These are phyloP conservation scores for Mortierella alpina DNA, from an alignment of 192 early-diverging fungal genomes.

Conservation along the genomic window DNA sequence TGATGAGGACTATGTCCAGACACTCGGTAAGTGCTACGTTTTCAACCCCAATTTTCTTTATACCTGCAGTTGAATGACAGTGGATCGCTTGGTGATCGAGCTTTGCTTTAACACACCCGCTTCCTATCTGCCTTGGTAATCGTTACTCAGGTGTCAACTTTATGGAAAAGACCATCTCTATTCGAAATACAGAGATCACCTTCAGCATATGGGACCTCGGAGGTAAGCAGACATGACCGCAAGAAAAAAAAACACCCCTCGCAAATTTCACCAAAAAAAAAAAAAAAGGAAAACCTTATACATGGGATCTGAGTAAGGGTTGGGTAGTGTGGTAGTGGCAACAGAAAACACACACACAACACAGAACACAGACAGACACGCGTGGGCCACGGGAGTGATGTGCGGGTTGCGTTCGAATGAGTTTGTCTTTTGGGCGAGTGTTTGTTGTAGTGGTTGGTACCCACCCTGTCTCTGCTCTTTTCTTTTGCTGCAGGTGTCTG, in stretches of 20 bases:
- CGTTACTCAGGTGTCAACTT: slow-evolving; percentile 84
- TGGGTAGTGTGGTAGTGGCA: background rate
- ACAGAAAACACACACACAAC: background rate
- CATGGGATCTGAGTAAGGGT: background rate
- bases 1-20: slow-evolving; percentile 96
- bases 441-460: no score
- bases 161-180: slow-evolving; percentile 94
- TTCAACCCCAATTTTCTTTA: background rate
- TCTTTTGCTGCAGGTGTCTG: no score
- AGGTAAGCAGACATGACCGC: slow-evolving; percentile 59
- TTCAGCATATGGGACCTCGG: slow-evolving; percentile 99
- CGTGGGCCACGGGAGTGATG: no score
- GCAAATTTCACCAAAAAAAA: slow-evolving; percentile 3
- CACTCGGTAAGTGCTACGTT: slow-evolving; percentile 70
- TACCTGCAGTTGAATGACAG: background rate
- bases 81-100: no score
- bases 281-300: background rate
- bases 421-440: no score
- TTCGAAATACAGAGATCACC: slow-evolving; percentile 91
- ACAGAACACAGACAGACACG: no score
- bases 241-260: background rate
- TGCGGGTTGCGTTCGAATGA: no score
- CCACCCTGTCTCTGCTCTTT: no score
- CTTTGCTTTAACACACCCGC: background rate
- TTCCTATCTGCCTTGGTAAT: background rate